phyloP scores from a whole-genome alignment of 1,139 yeast species.

The Debaryomyces nepalensis region DNA sequence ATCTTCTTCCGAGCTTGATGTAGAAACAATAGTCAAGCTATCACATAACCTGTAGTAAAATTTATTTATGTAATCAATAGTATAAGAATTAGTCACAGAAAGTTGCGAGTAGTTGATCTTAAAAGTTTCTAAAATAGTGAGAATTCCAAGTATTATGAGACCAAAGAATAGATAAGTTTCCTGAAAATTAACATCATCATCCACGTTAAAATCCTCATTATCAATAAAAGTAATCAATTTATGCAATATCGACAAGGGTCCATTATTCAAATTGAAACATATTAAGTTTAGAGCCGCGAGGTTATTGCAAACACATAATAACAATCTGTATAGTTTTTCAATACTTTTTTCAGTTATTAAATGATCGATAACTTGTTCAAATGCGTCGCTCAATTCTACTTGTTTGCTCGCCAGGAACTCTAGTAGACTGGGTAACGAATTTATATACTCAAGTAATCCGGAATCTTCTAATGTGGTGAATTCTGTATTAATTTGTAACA shows the following conservation, averaged over 20 bases:
- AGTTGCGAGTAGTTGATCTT: slow-evolving; percentile 39
- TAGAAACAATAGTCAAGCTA: slow-evolving; percentile 27
- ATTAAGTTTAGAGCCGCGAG: slow-evolving; percentile 47
- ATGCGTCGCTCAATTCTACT: slow-evolving; percentile 38
- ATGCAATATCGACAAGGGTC: slow-evolving; percentile 30
- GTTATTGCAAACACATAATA: slow-evolving; percentile 50
- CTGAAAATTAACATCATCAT: slow-evolving; percentile 63
- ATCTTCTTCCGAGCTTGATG: slow-evolving; percentile 31
- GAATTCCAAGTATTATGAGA: slow-evolving; percentile 53
- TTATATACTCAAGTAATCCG: slow-evolving; percentile 47
- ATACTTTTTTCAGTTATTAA: slow-evolving; percentile 44
- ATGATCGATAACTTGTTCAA: slow-evolving; percentile 40
- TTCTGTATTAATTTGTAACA: slow-evolving; percentile 55
- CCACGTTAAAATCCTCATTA: slow-evolving; percentile 36
- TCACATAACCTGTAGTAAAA: slow-evolving; percentile 40
- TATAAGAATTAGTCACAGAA: slow-evolving; percentile 35
- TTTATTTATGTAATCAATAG: slow-evolving; percentile 39
- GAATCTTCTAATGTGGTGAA: slow-evolving; percentile 59
- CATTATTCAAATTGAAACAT: slow-evolving; percentile 31
- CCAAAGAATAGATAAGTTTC: slow-evolving; percentile 75
- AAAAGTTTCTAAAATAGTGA: slow-evolving; percentile 50
- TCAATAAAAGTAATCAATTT: slow-evolving; percentile 42
- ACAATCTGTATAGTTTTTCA: slow-evolving; percentile 53
- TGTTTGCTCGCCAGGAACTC: slow-evolving; percentile 46
- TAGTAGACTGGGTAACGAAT: slow-evolving; percentile 30